Base-by-base conservation (phyloP, 2,329 filamentous ascomycete genomes). In the Paramyrothecium sp. region DNA sequence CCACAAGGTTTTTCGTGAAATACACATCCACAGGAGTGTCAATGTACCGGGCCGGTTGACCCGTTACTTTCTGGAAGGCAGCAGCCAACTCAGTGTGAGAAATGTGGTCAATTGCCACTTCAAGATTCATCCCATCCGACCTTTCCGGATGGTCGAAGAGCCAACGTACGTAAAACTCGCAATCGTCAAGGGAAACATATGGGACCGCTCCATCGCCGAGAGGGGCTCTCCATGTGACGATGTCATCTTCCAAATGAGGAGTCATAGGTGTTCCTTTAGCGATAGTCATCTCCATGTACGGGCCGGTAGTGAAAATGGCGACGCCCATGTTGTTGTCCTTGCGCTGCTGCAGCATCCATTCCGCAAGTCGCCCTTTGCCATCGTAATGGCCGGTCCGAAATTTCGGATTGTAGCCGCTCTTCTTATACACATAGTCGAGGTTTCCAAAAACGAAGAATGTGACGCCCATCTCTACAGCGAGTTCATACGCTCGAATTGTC, bases 301-400 rank as follows among this genome's bases (percentile, higher is more conserved):
- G 78, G 0, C 75, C 73, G 1, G 75, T 77, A 1, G 75, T 78
- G 51, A 78, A 74, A 2, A 78, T 50, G 2, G 70, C 67, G 1
- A 67, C 69, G 13, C 61, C 68, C 73, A 76, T 78, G 48, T 26
- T 58, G 33, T 34, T 50, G 3, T 54, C 54, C 12, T 61, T 61
- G 46, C 58, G 34, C 63, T 80, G 77, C 20, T 66, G 64, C 7
- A 78, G 61, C n/a, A 81, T 72, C 74, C 74, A 79, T 57, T 79
- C 72, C 1, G 69, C 75, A 7, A 81, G 61, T 12, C 78, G 65
- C 2, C 79, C 78, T 62, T 81, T 79, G 3, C 68, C 72, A 58
- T 78, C 79, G 51, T 81, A 81, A 65, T 84, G 81, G 0, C 81
- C 81, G 2, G 67, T 66, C 11, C 78, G 74, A 55, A 77, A 78